Base-by-base conservation (phyloP, 345 rosid species). In the Xanthoceras sorbifolium region DNA sequence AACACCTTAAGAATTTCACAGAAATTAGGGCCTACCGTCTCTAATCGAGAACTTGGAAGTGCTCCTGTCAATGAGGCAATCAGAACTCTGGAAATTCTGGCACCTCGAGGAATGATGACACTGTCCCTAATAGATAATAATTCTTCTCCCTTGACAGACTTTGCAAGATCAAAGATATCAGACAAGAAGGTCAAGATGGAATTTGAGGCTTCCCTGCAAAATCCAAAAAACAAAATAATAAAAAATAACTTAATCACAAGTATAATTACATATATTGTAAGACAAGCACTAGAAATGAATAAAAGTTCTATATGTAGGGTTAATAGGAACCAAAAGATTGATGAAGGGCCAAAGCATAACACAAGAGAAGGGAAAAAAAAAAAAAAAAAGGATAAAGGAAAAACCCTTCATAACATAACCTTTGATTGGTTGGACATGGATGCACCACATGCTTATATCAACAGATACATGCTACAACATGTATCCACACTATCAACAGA, bases 1-100 rank as follows among this genome's bases (percentile, higher is more conserved):
- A 62, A 69, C 18, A 44, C 9, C 11, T 54, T 28, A 14, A 25
- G 18, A 68, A 34, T 26, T 44, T 52, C 28, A 64, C 9, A 70
- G 52, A 38, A 25, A 73, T 50, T 54, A 72, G 54, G 54, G 32
- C 76, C 74, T 87, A 93, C 98, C 84, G 94, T 85, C 77, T 96
- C 98, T 78, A 96, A 71, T 81, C 97, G 93, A 68, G 98, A 96
- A 90, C 92, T 86, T 32, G 99, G 99, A 50, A 96, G 91, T 75
- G 99, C 99, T 82, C 99, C 99, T 6, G 99, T 85, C 80, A 96
- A 80, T 52, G 97, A 93, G 17, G 98, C 91, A 71, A 96, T 81
- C 81, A 96, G 81, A 78, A 96, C 82, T 94, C 98, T 88, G 66
- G 95, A 80, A 40, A 94, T 83, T 75, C 86, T 87, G 72, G 92